Percentiles rank a stretch among this genome's conserved stretches.
Evolutionary conservation across 2,329 filamentous ascomycete species (phyloP).

Genomic region (Arthrobotrys megalospora): DNA sequence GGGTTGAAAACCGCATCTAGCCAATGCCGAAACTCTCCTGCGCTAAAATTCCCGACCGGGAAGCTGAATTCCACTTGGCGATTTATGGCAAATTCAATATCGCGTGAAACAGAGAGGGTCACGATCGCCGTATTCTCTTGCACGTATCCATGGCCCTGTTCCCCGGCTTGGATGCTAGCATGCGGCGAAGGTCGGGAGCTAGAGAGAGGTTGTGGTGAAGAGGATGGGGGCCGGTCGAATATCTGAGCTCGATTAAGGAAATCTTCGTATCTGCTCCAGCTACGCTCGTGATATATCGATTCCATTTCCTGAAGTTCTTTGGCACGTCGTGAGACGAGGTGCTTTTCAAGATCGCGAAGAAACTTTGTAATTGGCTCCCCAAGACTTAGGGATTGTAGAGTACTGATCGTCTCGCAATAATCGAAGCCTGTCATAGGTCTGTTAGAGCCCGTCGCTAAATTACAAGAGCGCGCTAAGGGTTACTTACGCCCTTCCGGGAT

Average conservation of each 20-base stretch:
- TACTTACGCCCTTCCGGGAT: slow-evolving; percentile 50
- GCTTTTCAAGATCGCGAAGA: slow-evolving; percentile 55
- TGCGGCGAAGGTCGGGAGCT: neutral
- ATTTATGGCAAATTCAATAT: slow-evolving; percentile 53
- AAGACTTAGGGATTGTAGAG: slow-evolving; percentile 41
- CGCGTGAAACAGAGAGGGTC: slow-evolving; percentile 35
- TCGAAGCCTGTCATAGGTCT: slow-evolving; percentile 27
- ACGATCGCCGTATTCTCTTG: neutral
- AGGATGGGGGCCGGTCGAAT: slow-evolving; percentile 20
- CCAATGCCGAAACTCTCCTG: slow-evolving; percentile 43
- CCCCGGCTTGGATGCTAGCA: neutral
- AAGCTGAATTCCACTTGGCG: slow-evolving; percentile 48
- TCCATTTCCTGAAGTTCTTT: slow-evolving; percentile 52
- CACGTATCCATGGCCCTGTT: neutral
- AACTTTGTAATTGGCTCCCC: slow-evolving; percentile 58
- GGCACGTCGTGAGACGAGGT: slow-evolving; percentile 38
- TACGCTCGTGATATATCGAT: slow-evolving; percentile 45
- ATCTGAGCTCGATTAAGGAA: slow-evolving; percentile 32
- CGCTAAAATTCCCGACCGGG: slow-evolving; percentile 37
- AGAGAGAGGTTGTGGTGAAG: slow-evolving; percentile 8
- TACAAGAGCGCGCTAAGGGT: neutral
- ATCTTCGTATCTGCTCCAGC: slow-evolving; percentile 46
- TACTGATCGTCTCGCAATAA: slow-evolving; percentile 36
- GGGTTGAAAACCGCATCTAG: slow-evolving; percentile 44
- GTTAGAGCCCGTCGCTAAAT: neutral